phyloP scores from a whole-genome alignment of 306 rosid genomes.

The Mucuna pruriens region DNA sequence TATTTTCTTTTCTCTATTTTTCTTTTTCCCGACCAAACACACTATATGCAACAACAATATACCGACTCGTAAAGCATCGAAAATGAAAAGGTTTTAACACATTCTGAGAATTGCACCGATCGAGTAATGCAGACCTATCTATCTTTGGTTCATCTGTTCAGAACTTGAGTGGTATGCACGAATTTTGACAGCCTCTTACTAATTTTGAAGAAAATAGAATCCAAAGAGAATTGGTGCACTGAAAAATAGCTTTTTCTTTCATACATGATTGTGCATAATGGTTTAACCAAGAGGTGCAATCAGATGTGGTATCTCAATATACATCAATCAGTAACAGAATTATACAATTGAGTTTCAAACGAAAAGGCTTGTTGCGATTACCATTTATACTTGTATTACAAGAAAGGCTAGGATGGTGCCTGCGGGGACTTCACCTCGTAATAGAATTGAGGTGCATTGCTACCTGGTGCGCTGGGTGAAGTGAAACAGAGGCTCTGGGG shows the following conservation, averaged over 20 bases:
- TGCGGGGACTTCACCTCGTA: slow-evolving; percentile 57
- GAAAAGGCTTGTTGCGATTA: slow-evolving; percentile 29
- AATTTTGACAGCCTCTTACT: slow-evolving; percentile 4
- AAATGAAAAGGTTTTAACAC: not conserved
- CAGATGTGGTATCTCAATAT: slow-evolving; percentile 44
- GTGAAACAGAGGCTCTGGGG: slow-evolving; percentile 64
- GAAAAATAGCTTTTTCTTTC: slow-evolving; percentile 27
- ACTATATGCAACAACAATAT: not conserved
- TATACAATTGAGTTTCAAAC: slow-evolving; percentile 46
- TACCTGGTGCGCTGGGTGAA: slow-evolving; percentile 48
- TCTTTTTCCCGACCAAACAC: not conserved
- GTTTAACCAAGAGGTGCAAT: slow-evolving; percentile 38
- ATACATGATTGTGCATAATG: slow-evolving; percentile 20
- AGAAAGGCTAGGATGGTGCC: slow-evolving; percentile 54
- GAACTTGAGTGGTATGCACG: not conserved
- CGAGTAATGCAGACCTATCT: not conserved
- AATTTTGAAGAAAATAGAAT: not conserved
- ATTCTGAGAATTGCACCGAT: not conserved
- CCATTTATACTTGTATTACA: slow-evolving; percentile 7
- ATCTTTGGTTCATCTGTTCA: not conserved
- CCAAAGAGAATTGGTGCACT: slow-evolving; percentile 1
- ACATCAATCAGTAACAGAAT: slow-evolving; percentile 51
- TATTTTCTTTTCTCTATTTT: not conserved
- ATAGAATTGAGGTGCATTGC: slow-evolving; percentile 54
- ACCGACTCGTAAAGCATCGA: not conserved